Conservation (phyloP, 768 basidiomycete species). For the Boletus vinaceobasis region DNA sequence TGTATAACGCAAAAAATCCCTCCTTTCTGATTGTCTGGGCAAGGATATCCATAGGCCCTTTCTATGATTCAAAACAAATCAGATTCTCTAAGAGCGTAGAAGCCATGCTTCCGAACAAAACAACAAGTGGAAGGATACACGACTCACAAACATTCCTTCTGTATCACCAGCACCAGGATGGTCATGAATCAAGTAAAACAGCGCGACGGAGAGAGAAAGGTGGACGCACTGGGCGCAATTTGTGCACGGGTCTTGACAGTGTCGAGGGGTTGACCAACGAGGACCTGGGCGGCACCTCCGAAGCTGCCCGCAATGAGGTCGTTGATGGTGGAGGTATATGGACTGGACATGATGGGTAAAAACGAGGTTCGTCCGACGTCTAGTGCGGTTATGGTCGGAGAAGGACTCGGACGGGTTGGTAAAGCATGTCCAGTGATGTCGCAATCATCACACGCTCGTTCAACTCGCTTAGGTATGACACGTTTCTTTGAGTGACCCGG, state of each 20-base stretch:
- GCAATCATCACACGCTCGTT: constrained; percentile 2
- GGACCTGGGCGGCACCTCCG: constrained; percentile 91
- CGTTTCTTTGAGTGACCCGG: no score
- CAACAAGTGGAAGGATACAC: constrained; percentile 20
- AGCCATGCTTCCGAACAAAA: neutral
- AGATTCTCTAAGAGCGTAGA: neutral
- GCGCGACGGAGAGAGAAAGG: constrained; percentile 1
- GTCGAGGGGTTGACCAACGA: constrained; percentile 91
- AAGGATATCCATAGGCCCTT: constrained; percentile 92
- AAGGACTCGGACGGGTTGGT: no score
- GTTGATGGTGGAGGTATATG: constrained; percentile 59
- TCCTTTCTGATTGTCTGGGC: constrained; percentile 78
- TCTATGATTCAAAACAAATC: constrained; percentile 41
- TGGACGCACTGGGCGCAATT: constrained; percentile 70
- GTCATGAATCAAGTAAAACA: neutral
- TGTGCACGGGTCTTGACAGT: constrained; percentile 88
- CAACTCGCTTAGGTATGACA: neutral
- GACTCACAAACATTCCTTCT: constrained; percentile 91
- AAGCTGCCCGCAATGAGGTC: constrained; percentile 86
- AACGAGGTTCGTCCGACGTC: neutral
- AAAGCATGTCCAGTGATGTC: neutral
- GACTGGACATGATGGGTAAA: constrained; percentile 14
- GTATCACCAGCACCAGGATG: constrained; percentile 4
- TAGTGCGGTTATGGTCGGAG: neutral
- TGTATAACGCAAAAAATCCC: constrained; percentile 91